phyloP scores from a whole-genome alignment of 164 flowering plant genomes.

The Chimonanthus praecox region DNA sequence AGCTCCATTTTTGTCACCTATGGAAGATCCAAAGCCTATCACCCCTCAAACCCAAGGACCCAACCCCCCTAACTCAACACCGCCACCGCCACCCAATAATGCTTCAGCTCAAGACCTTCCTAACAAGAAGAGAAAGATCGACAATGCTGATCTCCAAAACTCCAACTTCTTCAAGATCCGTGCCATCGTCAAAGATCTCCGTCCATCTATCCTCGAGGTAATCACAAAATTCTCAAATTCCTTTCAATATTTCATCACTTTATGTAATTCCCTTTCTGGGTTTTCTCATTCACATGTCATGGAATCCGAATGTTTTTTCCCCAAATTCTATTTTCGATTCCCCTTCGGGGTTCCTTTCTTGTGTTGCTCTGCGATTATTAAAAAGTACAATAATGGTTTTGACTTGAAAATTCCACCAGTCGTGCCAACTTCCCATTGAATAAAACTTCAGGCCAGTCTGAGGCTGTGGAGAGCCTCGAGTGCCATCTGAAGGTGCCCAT shows the following conservation, averaged over 20 bases:
- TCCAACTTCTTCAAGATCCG: slow-evolving; percentile 48
- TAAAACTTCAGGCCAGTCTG: no score
- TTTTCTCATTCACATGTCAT: neutral
- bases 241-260: neutral
- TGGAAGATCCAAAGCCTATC: neutral
- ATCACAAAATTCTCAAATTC: neutral
- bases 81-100: neutral
- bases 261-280: neutral
- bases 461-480: no score
- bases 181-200: slow-evolving; percentile 40
- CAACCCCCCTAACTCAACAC: neutral
- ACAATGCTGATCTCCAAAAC: slow-evolving; percentile 12
- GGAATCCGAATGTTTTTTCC: neutral
- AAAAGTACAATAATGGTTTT: no score
- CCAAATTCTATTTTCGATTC: no score
- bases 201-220: slow-evolving; percentile 60
- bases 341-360: no score
- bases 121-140: slow-evolving; percentile 41
- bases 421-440: no score
- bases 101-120: neutral
- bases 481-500: no score
- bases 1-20: neutral
- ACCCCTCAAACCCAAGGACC: neutral
- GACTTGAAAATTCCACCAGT: no score
- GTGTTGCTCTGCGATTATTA: no score